These are phyloP conservation scores for Quercus lobata DNA, from an alignment of 331 rosid species.

Conservation along the genomic window DNA sequence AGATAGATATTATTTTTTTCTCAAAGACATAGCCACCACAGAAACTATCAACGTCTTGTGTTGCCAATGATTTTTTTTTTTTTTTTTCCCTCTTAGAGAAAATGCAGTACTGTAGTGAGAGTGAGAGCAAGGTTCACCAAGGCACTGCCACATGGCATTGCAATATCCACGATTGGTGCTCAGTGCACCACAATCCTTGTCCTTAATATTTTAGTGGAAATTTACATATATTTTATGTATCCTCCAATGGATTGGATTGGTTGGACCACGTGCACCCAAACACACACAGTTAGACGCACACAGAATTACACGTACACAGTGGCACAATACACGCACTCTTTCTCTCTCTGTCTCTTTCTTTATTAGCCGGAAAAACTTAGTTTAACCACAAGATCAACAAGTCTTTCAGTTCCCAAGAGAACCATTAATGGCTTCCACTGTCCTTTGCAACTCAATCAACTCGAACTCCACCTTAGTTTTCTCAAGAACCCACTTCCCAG, in stretches of 20 bases:
- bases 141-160: conserved; percentile 28
- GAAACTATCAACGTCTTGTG: background rate
- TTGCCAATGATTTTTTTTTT: background rate
- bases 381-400: background rate
- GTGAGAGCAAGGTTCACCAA: background rate
- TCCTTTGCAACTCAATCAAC: conserved; percentile 44
- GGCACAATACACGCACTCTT: background rate
- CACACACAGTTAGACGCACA: background rate
- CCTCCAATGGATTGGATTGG: conserved; percentile 2
- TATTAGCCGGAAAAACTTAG: background rate
- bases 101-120: no score
- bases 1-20: no score
- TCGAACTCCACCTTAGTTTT: conserved; percentile 40
- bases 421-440: conserved; percentile 47
- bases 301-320: background rate
- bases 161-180: conserved; percentile 26
- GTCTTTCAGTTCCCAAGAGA: background rate
- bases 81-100: no score
- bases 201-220: no score
- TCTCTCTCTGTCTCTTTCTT: background rate
- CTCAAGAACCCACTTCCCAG: conserved; percentile 40
- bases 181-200: background rate
- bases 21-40: background rate
- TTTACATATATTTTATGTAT: no score
- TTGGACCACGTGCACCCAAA: background rate